phyloP scores from a whole-genome alignment of 1,284 basidiomycete genomes.

The Microstroma glucosiphilum region DNA sequence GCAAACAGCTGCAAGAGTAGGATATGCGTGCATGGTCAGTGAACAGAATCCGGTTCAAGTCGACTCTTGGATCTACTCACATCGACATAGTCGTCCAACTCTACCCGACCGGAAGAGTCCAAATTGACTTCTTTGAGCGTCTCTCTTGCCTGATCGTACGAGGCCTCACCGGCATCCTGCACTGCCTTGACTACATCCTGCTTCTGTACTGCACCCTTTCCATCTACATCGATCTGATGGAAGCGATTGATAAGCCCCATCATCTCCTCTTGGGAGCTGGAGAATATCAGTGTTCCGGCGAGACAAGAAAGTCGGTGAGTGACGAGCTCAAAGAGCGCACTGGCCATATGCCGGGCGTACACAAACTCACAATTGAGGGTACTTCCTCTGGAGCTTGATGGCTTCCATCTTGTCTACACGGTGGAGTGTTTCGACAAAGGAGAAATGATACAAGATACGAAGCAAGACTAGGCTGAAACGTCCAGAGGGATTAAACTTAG shows the following conservation, averaged over 20 bases:
- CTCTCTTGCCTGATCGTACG: constrained; percentile 53
- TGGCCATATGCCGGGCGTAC: not conserved
- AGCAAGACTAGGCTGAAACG: no score
- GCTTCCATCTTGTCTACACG: constrained; percentile 61
- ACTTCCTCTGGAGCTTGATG: constrained; percentile 83
- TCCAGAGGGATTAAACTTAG: no score
- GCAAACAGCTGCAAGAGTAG: constrained; percentile 60
- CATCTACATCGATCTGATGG: constrained; percentile 45
- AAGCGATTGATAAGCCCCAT: constrained; percentile 46
- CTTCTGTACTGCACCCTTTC: constrained; percentile 42
- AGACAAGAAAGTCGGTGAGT: not conserved
- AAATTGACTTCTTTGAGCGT: constrained; percentile 91
- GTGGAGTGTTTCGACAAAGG: not conserved
- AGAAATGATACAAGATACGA: no score
- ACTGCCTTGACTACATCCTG: constrained; percentile 46
- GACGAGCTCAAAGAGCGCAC: not conserved
- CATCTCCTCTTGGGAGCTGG: constrained; percentile 50
- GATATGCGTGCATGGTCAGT: constrained; percentile 15
- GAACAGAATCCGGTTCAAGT: not conserved
- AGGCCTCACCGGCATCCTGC: constrained; percentile 36
- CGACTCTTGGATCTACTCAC: constrained; percentile 57
- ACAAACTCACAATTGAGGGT: constrained; percentile 77
- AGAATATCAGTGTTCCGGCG: not conserved
- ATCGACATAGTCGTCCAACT: constrained; percentile 97
- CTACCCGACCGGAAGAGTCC: constrained; percentile 90